phyloP scores from a whole-genome alignment of 2,329 filamentous ascomycete species.

The Graphilbum ipis-grandicollis region DNA sequence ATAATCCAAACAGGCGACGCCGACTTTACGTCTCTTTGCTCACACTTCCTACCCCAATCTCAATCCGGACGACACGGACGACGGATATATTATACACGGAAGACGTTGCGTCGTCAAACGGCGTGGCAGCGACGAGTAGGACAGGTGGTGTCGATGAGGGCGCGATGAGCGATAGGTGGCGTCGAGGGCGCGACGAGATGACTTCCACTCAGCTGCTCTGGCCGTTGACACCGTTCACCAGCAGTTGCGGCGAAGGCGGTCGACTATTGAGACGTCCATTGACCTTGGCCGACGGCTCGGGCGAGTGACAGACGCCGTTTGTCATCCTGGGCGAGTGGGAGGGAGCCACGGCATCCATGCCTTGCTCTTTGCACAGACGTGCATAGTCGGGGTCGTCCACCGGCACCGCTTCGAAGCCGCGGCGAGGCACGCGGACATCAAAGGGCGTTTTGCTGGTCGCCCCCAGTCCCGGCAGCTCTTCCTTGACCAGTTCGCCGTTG shows the following conservation, averaged over 20 bases:
- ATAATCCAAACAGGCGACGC: neutral
- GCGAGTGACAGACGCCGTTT: too few relatives aligned
- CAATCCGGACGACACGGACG: neutral
- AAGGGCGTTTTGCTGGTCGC: slow-evolving; percentile 35
- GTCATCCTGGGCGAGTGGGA: too few relatives aligned
- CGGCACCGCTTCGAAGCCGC: slow-evolving; percentile 32
- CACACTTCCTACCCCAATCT: neutral
- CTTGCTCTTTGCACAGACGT: slow-evolving; percentile 36
- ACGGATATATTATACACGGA: slow-evolving; percentile 1
- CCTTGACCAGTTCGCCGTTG: slow-evolving; percentile 34
- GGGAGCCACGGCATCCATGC: slow-evolving; percentile 23
- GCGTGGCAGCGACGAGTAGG: neutral
- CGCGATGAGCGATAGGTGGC: too few relatives aligned
- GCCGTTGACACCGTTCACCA: slow-evolving; percentile 13
- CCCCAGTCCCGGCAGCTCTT: slow-evolving; percentile 28
- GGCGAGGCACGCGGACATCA: slow-evolving; percentile 35
- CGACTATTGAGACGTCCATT: neutral
- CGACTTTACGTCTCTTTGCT: neutral
- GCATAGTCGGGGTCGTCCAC: slow-evolving; percentile 40
- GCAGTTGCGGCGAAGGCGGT: neutral
- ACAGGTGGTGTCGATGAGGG: too few relatives aligned
- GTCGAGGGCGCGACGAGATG: too few relatives aligned
- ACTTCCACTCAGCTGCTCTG: too few relatives aligned
- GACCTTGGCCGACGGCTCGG: neutral
- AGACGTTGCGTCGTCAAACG: neutral